phyloP scores from a whole-genome alignment of 1,284 basidiomycete species.

The Boletus sp. region DNA sequence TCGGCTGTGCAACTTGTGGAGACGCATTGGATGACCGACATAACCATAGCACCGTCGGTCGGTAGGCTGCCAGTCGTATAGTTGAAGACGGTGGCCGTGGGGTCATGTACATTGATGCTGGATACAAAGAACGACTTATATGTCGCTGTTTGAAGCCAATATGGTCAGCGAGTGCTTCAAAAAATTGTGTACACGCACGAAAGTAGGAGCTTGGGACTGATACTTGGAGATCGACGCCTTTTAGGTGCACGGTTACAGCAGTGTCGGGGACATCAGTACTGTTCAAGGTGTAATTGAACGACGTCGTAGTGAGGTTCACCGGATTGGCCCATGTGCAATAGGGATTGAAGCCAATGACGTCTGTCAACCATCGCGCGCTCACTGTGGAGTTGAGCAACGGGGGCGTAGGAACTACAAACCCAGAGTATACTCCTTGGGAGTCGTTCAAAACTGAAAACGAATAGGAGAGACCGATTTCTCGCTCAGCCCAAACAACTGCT shows the following conservation, averaged over 20 bases:
- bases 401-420: conserved; percentile 11
- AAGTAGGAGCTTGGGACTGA: conserved; percentile 12
- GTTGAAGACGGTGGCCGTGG: conserved; percentile 8
- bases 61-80: conserved; percentile 10
- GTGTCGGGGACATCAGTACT: conserved; percentile 1
- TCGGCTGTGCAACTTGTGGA: conserved; percentile 10
- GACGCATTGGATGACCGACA: conserved; percentile 12
- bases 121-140: conserved; percentile 9
- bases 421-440: conserved; percentile 11
- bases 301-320: conserved; percentile 15
- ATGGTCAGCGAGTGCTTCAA: neutral
- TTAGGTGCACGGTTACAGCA: conserved; percentile 6
- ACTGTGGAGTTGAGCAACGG: conserved; percentile 8
- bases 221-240: conserved; percentile 9
- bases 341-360: conserved; percentile 20
- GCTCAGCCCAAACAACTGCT: conserved; percentile 14
- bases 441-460: conserved; percentile 11
- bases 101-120: conserved; percentile 14
- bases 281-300: conserved; percentile 17
- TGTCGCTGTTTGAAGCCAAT: neutral
- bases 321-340: conserved; percentile 21
- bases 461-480: conserved; percentile 11
- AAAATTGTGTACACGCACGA: conserved; percentile 5
- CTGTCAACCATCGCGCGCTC: conserved; percentile 24
- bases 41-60: conserved; percentile 15